Evolutionary conservation across 192 early-diverging fungal species (phyloP).

Genomic region (Rhizophlyctis rosea): DNA sequence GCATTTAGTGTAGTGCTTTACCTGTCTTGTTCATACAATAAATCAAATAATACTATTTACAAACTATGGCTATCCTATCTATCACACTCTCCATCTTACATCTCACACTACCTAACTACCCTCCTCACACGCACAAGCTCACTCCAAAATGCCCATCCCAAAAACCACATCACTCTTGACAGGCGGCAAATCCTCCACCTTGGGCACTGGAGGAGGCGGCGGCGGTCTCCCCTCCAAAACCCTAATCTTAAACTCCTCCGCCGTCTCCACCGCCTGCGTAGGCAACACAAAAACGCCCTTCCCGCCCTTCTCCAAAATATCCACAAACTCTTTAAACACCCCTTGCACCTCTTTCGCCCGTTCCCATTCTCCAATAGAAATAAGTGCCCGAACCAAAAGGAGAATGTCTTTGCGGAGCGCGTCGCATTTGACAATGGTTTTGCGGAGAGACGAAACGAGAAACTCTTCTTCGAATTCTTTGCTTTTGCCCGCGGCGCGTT

Average conservation of each 20-base stretch:
- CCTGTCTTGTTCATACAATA: too few relatives aligned
- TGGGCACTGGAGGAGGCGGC: background rate
- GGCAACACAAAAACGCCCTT: constrained; percentile 17
- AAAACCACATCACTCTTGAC: too few relatives aligned
- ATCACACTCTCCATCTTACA: too few relatives aligned
- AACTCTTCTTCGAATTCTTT: constrained; percentile 89
- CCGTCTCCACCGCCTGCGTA: constrained; percentile 14
- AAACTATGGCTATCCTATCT: too few relatives aligned
- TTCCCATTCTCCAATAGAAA: background rate
- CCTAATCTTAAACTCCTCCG: constrained; percentile 33
- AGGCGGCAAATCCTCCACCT: background rate
- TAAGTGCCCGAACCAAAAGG: background rate
- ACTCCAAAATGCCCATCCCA: too few relatives aligned
- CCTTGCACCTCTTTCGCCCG: constrained; percentile 25
- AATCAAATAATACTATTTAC: too few relatives aligned
- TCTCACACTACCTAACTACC: too few relatives aligned
- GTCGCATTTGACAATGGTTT: constrained; percentile 56
- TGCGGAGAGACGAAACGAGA: constrained; percentile 67
- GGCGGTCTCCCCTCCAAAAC: constrained; percentile 15
- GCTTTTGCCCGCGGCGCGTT: constrained; percentile 79
- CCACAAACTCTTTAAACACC: constrained; percentile 12
- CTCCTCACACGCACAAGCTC: too few relatives aligned
- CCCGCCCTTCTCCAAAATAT: constrained; percentile 15
- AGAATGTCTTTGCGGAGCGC: constrained; percentile 48
- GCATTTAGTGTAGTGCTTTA: too few relatives aligned